Base-by-base conservation (phyloP, 2,329 filamentous ascomycete genomes). In the Diaporthe vaccinii region DNA sequence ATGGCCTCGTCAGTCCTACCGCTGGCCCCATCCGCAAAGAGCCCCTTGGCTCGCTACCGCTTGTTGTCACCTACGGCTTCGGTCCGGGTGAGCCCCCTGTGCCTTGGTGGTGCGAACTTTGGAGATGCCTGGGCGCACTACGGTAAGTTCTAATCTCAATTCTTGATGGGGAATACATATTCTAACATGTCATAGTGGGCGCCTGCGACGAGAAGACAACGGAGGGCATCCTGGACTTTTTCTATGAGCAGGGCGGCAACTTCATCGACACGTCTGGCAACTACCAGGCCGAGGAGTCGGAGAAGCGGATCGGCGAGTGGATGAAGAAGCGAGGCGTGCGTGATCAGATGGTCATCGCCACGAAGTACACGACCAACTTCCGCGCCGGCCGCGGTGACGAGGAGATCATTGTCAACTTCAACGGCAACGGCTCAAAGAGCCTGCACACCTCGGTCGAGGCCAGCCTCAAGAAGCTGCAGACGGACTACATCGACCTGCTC, bases 231-330 rank as follows among this genome's bases (percentile, higher is more conserved):
- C 86, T 94, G 8, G 92, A 94, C 79, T 91, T 89, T 80, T 94
- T 90, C 83, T 90, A 89, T 76, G 87, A 88, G 9, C 87, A 91
- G 36, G 91, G 65, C 79, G 81, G 73, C 5, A 95, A 94, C 84
- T 94, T 94, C 82, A 92, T 95, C 80, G 93, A 95, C 81, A 94
- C 92, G 0, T 80, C 92, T 74, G 93, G 91, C 84, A 92, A 91
- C 82, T 94, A 94, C 83, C 92, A 93, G 78, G 83, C 86, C 74
- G 86, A 85, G 76, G 87, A 93, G 81, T 90, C 90, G 1, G 93
- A 94, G 82, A 82, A 80, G 72, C 93, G 92, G 90, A 84, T 94
- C 74, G 93, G 93, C 53, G 91, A 93, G 78, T 94, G 92, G 92
- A 93, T 93, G 90, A 86, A 87, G 78, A 87, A 88, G 76, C 88